Base-by-base conservation (phyloP, 208 protist genomes). In the Wallacemonas collosoma region DNA sequence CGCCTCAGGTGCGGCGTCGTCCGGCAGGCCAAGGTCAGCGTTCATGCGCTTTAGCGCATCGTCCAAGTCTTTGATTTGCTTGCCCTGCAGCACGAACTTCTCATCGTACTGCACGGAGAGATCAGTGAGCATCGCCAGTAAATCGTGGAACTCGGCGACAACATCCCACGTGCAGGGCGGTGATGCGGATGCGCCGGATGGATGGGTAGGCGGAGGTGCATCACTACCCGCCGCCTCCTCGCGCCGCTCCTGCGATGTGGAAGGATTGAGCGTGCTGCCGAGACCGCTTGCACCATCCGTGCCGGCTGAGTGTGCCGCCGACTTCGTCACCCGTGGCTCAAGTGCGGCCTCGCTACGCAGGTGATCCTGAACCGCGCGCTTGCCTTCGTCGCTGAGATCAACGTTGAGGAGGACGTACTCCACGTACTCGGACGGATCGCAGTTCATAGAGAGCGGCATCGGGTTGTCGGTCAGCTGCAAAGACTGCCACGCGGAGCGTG, bases 141-240 rank as follows among this genome's bases (percentile, higher is more conserved):
- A 50, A 58, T 83, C 70, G 71, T 86, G 77, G 48, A 81, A 69
- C 65, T 85, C 80, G 8, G 76, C 75, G 36, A 89, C 75, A 12
- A 89, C 74, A 48, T 89, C 83, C 83, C 80, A 85, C 4, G 80
- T 86, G 11, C 74, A 77, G 3, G 80, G 73, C 15, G 50, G 71
- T 45, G 11, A 64, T 40, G 4, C 17, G 4, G 38, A 14, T 39
- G 62, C 5, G 0, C 26, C 15, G 15, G 51, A 12, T 26, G 51
- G 51, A 43, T 5, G 26, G 36, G 57, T 39, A 3, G 44, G 15
- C 38, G 54, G 35, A 6, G 57, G 9, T 4, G 38, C 4, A 12
- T 6, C 57, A 39, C 36, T 44, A 9, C 12, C 63, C 14, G 4
- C 63, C 35, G 7, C 43, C 14, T 68, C 50, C 4, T 9, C 43